Evolutionary conservation across 495 filamentous ascomycete genomes (phyloP), one percentile per base, ranked within the genome.

Genomic region (Podospora fimiseda): DNA sequence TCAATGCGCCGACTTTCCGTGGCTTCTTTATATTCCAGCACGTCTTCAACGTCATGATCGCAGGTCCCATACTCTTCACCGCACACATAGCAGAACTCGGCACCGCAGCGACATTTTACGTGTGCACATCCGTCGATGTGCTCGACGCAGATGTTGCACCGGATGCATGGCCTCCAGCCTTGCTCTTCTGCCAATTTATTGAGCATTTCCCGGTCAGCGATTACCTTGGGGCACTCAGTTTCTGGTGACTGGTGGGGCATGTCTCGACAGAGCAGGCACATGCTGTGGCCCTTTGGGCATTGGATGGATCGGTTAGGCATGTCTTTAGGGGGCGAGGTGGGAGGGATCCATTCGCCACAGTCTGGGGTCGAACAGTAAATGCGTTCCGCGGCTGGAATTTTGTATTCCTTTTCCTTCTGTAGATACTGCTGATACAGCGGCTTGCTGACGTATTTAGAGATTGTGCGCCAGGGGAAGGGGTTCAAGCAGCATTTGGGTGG

Each of bases 41-140:
- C 33, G n/a, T n/a, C 33, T 8, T n/a, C 33, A 14, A 8, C 33
- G 33, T n/a, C n/a, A n/a, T n/a, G n/a, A 4, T 16, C 2, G 70
- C 71, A 74, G 0, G 67, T 73, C 16, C 60, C 53, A 70, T 70
- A 74, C 5, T 47, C 53, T 8, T 56, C 57, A 0, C 69, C 66
- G 54, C 76, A 80, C 15, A 70, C 72, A 50, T 77, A 80, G 60
- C 78, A 80, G 61, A 80, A 81, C 39, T 76, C 59, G 1, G 65
- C 65, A 7, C 71, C 65, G 63, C 75, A 80, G 36, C 61, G 65
- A 51, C 77, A 81, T 5, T 69, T 79, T 74, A 80, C 78, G 59
- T 79, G 75, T 45, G 74, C 67, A 52, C 78, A 80, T 0, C 72
- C 78, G 20, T 70, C 68, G 19, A 51, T 59, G 50, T 74, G 72